phyloP scores from a whole-genome alignment of 306 rosid genomes.

The Canavalia ensiformis region DNA sequence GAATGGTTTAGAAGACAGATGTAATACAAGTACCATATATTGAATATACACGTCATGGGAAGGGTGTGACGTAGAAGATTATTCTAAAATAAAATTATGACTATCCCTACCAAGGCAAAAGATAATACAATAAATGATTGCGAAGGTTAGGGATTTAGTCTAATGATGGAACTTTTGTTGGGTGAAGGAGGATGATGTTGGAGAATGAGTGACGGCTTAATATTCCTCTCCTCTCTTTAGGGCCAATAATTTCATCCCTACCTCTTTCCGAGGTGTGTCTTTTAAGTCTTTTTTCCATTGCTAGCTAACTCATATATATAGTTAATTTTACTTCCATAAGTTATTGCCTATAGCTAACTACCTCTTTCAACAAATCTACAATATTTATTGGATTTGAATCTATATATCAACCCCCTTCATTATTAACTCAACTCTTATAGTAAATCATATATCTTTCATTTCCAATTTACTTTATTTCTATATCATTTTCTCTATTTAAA shows the following conservation, averaged over 20 bases:
- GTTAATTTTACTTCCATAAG: slow-evolving; percentile 60
- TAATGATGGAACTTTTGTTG: slow-evolving; percentile 68
- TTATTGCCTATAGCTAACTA: slow-evolving; percentile 37
- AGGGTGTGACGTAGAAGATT: slow-evolving; percentile 62
- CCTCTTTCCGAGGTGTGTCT: slow-evolving; percentile 31
- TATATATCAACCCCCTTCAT: neutral
- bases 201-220: slow-evolving; percentile 98
- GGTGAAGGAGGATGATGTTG: slow-evolving; percentile 76
- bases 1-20: slow-evolving; percentile 43
- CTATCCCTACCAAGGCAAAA: slow-evolving; percentile 45
- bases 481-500: slow-evolving; percentile 5
- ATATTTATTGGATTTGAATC: neutral
- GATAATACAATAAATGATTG: slow-evolving; percentile 60
- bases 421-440: neutral
- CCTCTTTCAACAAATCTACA: slow-evolving; percentile 21
- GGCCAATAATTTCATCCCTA: slow-evolving; percentile 66
- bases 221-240: slow-evolving; percentile 64
- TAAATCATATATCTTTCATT: slow-evolving; percentile 18
- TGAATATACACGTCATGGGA: slow-evolving; percentile 65
- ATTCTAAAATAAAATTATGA: slow-evolving; percentile 53
- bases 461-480: slow-evolving; percentile 39
- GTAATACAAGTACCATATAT: slow-evolving; percentile 39
- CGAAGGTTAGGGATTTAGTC: slow-evolving; percentile 73
- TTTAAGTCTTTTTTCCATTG: slow-evolving; percentile 42
- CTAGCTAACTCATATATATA: slow-evolving; percentile 34